phyloP scores from a whole-genome alignment of 805 yeast species.

The Starmerella roubikii region DNA sequence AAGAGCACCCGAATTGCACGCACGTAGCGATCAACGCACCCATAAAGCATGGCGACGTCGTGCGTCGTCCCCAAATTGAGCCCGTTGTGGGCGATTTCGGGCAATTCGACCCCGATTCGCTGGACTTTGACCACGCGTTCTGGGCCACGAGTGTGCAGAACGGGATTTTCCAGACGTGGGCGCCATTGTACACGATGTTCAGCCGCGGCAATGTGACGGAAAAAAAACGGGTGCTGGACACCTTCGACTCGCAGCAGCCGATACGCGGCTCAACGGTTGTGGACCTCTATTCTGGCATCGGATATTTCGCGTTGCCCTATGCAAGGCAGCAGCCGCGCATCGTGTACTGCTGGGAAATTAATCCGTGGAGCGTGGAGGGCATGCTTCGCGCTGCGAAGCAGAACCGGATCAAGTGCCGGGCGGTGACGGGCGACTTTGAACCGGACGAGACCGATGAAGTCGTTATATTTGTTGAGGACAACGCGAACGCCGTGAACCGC shows the following conservation, averaged over 20 bases:
- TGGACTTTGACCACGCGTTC: slow-evolving; percentile 40
- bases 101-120: slow-evolving; percentile 28
- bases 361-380: slow-evolving; percentile 75
- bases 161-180: slow-evolving; percentile 69
- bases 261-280: slow-evolving; percentile 35
- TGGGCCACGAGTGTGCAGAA: slow-evolving; percentile 66
- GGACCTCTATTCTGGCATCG: slow-evolving; percentile 75
- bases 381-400: slow-evolving; percentile 39
- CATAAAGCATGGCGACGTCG: slow-evolving; percentile 37
- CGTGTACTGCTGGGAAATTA: slow-evolving; percentile 68
- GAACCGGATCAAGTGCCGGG: slow-evolving; percentile 32
- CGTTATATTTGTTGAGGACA: slow-evolving; percentile 51
- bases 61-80: slow-evolving; percentile 51
- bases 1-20: slow-evolving; percentile 27
- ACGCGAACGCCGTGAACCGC: slow-evolving; percentile 38
- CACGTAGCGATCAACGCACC: slow-evolving; percentile 66
- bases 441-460: slow-evolving; percentile 25
- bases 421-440: slow-evolving; percentile 26
- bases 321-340: slow-evolving; percentile 38
- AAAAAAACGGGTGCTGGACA: slow-evolving; percentile 45
- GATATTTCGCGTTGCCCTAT: slow-evolving; percentile 66
- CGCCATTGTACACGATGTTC: slow-evolving; percentile 76
- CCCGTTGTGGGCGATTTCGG: slow-evolving; percentile 61
- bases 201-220: slow-evolving; percentile 78
- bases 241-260: slow-evolving; percentile 11